A percentile compares a stretch with the other conserved stretches of the same genome.
Evolutionary conservation across 148 eudicot genomes (phyloP).

Genomic region (Heliamphora exappendiculata): DNA sequence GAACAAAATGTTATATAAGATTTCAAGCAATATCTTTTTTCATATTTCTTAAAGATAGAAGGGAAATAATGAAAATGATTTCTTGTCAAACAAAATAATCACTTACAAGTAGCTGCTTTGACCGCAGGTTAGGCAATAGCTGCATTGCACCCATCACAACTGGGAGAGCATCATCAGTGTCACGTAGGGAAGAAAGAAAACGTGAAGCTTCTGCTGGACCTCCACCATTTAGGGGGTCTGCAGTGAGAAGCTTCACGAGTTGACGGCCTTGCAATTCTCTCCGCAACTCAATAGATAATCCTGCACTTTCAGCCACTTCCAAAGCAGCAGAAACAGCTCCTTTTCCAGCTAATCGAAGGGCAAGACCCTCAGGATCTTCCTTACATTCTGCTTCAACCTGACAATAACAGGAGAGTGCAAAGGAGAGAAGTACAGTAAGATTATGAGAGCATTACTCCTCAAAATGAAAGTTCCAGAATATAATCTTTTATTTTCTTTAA

Average conservation of each 20-base stretch:
- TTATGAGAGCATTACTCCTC: not conserved
- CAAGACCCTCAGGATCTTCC: constrained; percentile 97
- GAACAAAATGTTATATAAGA: not conserved
- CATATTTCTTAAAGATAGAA: not conserved
- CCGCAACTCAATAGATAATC: constrained; percentile 79
- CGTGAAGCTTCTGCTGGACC: constrained; percentile 99
- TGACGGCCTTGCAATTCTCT: constrained; percentile 97
- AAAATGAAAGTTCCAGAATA: not conserved
- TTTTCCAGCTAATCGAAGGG: constrained; percentile 89
- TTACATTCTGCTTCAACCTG: constrained; percentile 88
- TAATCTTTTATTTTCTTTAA: not conserved
- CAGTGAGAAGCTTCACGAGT: constrained; percentile 94
- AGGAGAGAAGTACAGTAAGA: not conserved
- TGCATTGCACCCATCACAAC: constrained; percentile 99
- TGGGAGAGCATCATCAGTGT: constrained; percentile 87
- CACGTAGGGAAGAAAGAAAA: constrained; percentile 89
- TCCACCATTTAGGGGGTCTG: constrained; percentile 94
- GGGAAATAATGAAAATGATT: not conserved
- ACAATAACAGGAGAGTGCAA: constrained; percentile 2
- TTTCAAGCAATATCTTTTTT: constrained; percentile 2
- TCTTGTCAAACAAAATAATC: not conserved
- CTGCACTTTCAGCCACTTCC: constrained; percentile 98
- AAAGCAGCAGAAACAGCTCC: constrained; percentile 99
- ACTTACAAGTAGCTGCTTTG: constrained; percentile 96
- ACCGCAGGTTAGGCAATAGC: constrained; percentile 82